A percentile compares a stretch with the other conserved stretches of the same genome.
Conservation (phyloP, 768 basidiomycete genomes). For the Hydnum rufescens region DNA sequence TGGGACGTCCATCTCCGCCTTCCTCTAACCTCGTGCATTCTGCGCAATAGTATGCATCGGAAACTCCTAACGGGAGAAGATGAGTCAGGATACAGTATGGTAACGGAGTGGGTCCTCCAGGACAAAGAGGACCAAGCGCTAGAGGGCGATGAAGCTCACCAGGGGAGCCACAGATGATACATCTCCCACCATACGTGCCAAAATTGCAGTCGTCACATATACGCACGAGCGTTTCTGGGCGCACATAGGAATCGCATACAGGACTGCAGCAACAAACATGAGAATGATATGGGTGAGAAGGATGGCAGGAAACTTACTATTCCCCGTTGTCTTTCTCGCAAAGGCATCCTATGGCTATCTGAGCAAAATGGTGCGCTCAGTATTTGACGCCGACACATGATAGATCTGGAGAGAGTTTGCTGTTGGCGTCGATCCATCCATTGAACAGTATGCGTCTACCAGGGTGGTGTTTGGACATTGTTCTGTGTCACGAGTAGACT, state of each 20-base stretch:
- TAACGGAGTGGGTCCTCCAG: not conserved
- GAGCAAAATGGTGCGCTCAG: no score
- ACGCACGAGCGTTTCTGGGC: conserved; percentile 91
- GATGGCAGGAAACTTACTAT: conserved; percentile 42
- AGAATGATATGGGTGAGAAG: conserved; percentile 1
- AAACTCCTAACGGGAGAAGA: conserved; percentile 45
- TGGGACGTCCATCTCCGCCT: conserved; percentile 94
- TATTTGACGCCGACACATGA: conserved; percentile 85
- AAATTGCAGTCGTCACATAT: conserved; percentile 99
- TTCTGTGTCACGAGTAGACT: no score
- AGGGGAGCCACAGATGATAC: conserved; percentile 92
- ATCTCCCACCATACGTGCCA: conserved; percentile 90
- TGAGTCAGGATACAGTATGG: not conserved
- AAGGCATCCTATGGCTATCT: conserved; percentile 78
- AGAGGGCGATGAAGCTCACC: no score
- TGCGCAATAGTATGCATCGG: conserved; percentile 97
- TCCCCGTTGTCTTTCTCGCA: conserved; percentile 99
- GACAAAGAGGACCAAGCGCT: no score
- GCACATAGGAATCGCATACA: conserved; percentile 96
- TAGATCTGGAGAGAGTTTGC: conserved; percentile 57
- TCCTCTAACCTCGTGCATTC: conserved; percentile 95
- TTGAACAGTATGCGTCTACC: no score
- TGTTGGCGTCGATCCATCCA: no score
- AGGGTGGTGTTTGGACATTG: no score
- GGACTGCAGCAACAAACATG: conserved; percentile 33